Conservation (phyloP, 345 rosid genomes). For the Durio zibethinus region DNA sequence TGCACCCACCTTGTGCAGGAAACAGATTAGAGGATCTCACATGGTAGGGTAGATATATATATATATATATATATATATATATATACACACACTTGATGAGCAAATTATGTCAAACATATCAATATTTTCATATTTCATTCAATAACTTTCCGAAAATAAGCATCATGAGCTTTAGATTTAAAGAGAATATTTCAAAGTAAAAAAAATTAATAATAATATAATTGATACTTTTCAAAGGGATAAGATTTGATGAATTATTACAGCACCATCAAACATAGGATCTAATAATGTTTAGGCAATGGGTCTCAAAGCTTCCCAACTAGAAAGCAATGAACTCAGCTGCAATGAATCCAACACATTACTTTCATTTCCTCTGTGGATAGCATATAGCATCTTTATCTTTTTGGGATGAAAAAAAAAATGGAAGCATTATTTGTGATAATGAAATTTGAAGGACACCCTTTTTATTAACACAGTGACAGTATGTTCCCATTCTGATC, state of each 20-base stretch:
- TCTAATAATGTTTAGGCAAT: background rate
- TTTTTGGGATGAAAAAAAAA: background rate
- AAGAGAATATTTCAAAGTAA: too few species aligned
- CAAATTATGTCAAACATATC: background rate
- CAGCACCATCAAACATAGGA: background rate
- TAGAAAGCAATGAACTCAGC: background rate
- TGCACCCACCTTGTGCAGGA: background rate
- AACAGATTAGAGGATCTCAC: background rate
- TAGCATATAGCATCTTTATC: background rate
- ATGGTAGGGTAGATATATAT: slow-evolving; percentile 1
- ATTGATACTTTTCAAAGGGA: too few species aligned
- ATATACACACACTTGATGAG: too few species aligned
- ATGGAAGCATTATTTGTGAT: background rate
- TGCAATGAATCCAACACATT: slow-evolving; percentile 1
- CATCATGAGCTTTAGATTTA: too few species aligned
- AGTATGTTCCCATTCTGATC: too few species aligned
- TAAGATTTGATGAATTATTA: background rate
- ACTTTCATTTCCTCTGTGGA: background rate
- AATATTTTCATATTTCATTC: background rate
- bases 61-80: too few species aligned
- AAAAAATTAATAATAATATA: too few species aligned
- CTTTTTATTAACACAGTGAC: background rate
- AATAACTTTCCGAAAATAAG: background rate
- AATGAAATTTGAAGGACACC: background rate
- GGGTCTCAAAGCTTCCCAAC: slow-evolving; percentile 14